Evolutionary conservation across 495 filamentous ascomycete genomes (phyloP).

Genomic region (Astrocystis sublimbata): DNA sequence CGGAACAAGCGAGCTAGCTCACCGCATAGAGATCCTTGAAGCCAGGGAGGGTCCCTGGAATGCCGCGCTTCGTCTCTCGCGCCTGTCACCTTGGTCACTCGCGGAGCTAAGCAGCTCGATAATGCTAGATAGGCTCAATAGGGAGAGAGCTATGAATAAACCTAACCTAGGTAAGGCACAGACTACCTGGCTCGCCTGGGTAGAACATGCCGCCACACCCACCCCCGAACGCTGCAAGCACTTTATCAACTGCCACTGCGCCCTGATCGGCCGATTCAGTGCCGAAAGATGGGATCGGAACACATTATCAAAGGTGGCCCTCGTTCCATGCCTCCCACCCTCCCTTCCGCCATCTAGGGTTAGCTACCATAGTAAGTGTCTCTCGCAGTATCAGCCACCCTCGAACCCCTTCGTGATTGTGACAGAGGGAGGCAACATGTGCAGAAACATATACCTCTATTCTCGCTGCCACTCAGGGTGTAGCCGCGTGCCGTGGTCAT

Average conservation of each 20-base stretch:
- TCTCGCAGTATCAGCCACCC: no score
- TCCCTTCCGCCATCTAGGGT: not conserved
- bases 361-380: not conserved
- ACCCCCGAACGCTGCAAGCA: conserved; percentile 7
- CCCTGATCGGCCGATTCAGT: conserved; percentile 14
- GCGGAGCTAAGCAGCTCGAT: no score
- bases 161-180: no score
- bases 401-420: not conserved
- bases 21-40: no score
- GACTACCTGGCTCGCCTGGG: not conserved
- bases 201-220: not conserved
- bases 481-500: not conserved
- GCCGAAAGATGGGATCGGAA: conserved; percentile 11
- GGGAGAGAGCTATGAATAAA: no score
- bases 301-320: not conserved
- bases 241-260: conserved; percentile 5
- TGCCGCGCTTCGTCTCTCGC: no score
- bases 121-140: no score
- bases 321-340: conserved; percentile 3
- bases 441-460: not conserved
- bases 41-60: no score
- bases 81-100: no score
- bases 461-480: not conserved
- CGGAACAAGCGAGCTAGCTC: no score
- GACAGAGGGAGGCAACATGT: not conserved